Evolutionary conservation across 257 asterid genomes (phyloP).

Genomic region (Apocynum venetum): DNA sequence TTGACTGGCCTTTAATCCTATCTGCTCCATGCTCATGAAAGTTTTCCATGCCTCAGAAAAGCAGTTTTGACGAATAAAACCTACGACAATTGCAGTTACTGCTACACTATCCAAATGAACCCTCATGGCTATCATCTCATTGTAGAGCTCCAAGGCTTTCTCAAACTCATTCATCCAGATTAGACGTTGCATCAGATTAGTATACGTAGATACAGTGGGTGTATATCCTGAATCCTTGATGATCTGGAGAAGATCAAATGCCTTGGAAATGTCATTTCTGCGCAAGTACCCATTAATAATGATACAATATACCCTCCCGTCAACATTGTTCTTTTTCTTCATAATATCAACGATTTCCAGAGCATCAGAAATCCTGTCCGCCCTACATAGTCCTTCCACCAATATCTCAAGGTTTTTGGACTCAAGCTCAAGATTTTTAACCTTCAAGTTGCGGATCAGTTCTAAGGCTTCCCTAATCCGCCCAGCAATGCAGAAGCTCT

Average conservation of each 20-base stretch:
- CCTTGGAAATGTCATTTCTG: conserved; percentile 49
- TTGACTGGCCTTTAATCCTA: conserved; percentile 44
- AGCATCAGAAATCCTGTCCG: conserved; percentile 61
- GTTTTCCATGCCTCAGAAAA: conserved; percentile 55
- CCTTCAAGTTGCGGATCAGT: conserved; percentile 59
- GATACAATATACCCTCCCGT: conserved; percentile 39
- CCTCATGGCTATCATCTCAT: conserved; percentile 59
- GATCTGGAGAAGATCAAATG: conserved; percentile 49
- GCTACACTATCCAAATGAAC: conserved; percentile 58
- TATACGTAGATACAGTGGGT: conserved; percentile 48
- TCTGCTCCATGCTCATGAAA: conserved; percentile 50
- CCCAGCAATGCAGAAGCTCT: conserved; percentile 68
- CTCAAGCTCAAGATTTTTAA: conserved; percentile 42
- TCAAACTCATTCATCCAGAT: conserved; percentile 52
- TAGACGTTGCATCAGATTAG: conserved; percentile 61
- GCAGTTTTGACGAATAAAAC: conserved; percentile 52
- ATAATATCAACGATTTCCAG: conserved; percentile 71
- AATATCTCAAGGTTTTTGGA: conserved; percentile 42
- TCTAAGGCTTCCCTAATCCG: conserved; percentile 69
- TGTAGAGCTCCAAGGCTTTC: conserved; percentile 53
- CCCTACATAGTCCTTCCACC: conserved; percentile 75
- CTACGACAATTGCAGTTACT: conserved; percentile 54
- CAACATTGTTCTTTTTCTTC: conserved; percentile 47
- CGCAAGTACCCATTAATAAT: conserved; percentile 51
- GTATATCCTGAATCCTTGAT: conserved; percentile 45